Base-by-base conservation (phyloP, 2,329 filamentous ascomycete species). In the Claviceps lovelessii region DNA sequence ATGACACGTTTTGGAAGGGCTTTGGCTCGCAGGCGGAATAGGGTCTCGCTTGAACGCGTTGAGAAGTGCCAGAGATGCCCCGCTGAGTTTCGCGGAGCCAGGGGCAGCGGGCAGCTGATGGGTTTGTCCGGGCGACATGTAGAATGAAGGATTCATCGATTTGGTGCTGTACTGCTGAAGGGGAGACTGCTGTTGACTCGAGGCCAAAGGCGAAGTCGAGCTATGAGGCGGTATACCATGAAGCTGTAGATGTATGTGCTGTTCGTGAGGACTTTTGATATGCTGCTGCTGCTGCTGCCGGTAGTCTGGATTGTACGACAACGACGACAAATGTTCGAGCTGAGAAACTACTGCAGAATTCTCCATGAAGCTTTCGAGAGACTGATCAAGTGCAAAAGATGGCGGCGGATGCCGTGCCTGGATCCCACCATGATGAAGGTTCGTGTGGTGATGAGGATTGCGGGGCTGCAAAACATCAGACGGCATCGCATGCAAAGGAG, bases 361-460 rank as follows among this genome's bases (percentile, higher is more conserved):
- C 58, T 59, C 62, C 10, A 53, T 56, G 29, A 55, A 48, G 15
- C 42, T 51, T 45, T 51, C 49, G 29, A 63, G 63, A 17, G 62
- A 60, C 7, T 57, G 57, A 3, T 59, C 46, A 19, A 65, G 56
- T 8, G 63, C 58, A 35, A 71, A 71, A 1, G 58, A 58, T 1
- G 67, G 68, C 8, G 67, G 67, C 5, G 65, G 64, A 42, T 66
- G 67, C 7, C 64, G 61, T 23, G 60, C 58, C 49, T 59, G 61
- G 3, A 61, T 59, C 49, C 59, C 59, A 11, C 75, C 73, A 17
- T 76, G 65, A 23, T 72, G 72, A 33, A 76, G 75, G 45, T 68
- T 64, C 15, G 76, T 72, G 52, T 78, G 76, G 55, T 78, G 75
- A 62, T 83, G 80, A 7, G 82, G 80, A 46, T 77, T 79, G 45